Percentiles rank a stretch among this genome's conserved stretches.
Evolutionary conservation across 495 filamentous ascomycete genomes (phyloP).

Genomic region (Xylaria nigripes): DNA sequence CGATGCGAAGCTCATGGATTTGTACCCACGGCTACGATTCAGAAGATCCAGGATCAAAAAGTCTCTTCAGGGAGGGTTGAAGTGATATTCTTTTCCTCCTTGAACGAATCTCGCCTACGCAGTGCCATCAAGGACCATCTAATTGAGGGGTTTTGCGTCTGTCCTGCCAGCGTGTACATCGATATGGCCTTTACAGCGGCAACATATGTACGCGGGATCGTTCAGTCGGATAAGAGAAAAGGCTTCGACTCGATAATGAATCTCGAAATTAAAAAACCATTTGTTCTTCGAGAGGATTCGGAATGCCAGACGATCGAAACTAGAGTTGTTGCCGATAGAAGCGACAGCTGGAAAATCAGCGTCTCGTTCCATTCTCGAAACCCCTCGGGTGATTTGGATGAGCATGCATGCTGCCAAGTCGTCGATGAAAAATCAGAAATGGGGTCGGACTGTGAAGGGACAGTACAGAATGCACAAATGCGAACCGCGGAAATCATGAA

Average conservation of each 20-base stretch:
- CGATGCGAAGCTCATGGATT: slow-evolving; percentile 1
- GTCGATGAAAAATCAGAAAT: slow-evolving; percentile 12
- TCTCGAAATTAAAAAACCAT: slow-evolving; percentile 48
- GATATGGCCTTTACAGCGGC: slow-evolving; percentile 60
- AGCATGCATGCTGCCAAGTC: slow-evolving; percentile 33
- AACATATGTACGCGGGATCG: slow-evolving; percentile 47
- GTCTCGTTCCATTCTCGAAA: slow-evolving; percentile 7
- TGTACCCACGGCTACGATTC: slow-evolving; percentile 31
- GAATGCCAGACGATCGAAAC: slow-evolving; percentile 25
- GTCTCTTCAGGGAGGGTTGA: slow-evolving; percentile 35
- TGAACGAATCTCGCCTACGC: slow-evolving; percentile 43
- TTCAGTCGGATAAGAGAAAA: slow-evolving; percentile 33
- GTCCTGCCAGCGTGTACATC: slow-evolving; percentile 47
- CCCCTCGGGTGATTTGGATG: slow-evolving; percentile 7
- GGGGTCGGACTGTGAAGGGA: slow-evolving; percentile 27
- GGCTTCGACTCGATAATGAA: slow-evolving; percentile 31
- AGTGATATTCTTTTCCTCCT: slow-evolving; percentile 46
- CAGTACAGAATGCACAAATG: slow-evolving; percentile 27
- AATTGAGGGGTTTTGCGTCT: slow-evolving; percentile 44
- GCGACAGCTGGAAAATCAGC: slow-evolving; percentile 5
- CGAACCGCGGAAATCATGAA: slow-evolving; percentile 27
- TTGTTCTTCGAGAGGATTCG: slow-evolving; percentile 41
- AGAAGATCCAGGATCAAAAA: slow-evolving; percentile 39
- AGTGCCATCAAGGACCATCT: slow-evolving; percentile 51
- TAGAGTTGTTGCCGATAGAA: slow-evolving; percentile 11